These are phyloP conservation scores for Thelephora terrestris DNA, from an alignment of 1,284 basidiomycete genomes.

Conservation along the genomic window DNA sequence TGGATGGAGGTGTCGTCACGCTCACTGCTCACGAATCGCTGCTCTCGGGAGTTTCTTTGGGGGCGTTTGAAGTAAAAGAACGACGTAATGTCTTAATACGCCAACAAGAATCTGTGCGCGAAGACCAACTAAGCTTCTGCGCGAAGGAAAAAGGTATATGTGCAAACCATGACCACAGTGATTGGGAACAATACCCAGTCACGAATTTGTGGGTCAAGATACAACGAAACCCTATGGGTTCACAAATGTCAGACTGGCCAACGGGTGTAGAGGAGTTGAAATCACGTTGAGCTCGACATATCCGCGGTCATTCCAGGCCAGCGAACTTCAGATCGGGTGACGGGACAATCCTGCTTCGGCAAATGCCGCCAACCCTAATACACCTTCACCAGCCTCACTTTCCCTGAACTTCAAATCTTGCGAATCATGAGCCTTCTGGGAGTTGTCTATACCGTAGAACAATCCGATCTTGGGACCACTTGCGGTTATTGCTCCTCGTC, in stretches of 20 bases:
- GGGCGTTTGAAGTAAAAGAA: conserved; percentile 73
- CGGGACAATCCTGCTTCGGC: neutral
- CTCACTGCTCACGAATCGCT: conserved; percentile 90
- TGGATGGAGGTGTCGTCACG: conserved; percentile 14
- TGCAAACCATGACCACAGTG: conserved; percentile 87
- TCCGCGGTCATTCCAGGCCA: no score
- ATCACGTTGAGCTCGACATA: neutral
- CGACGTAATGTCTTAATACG: conserved; percentile 88
- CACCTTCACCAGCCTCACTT: neutral
- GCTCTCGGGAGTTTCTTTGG: conserved; percentile 76
- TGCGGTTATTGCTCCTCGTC: conserved; percentile 35
- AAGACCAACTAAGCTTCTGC: conserved; percentile 1
- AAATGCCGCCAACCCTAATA: neutral
- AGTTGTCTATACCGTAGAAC: neutral
- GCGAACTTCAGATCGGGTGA: neutral
- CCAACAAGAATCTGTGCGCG: conserved; percentile 78
- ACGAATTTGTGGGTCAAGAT: conserved; percentile 88
- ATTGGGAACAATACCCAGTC: conserved; percentile 96
- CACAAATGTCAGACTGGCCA: neutral
- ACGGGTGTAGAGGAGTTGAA: neutral
- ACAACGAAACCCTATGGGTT: conserved; percentile 54
- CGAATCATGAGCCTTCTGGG: neutral
- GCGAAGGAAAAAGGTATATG: neutral
- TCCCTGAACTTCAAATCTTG: neutral
- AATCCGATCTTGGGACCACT: conserved; percentile 11